A percentile compares a stretch with the other conserved stretches of the same genome.
Evolutionary conservation across 768 basidiomycete genomes (phyloP).

Genomic region (Coprinopsis sp.): DNA sequence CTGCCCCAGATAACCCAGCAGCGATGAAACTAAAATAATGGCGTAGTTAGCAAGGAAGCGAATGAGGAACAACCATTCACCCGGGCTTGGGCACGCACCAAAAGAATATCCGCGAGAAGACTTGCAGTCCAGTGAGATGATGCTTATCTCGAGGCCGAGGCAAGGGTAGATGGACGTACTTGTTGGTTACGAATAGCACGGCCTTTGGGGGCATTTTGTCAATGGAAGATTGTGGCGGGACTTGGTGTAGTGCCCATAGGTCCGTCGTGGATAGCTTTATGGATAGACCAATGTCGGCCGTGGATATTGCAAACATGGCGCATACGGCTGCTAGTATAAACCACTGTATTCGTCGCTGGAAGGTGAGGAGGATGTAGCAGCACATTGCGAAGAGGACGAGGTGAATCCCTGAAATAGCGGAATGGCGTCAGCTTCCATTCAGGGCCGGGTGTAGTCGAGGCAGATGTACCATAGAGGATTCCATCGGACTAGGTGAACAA

Average conservation of each 20-base stretch:
- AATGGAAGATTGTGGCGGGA: slow-evolving; percentile 3
- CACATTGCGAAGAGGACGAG: slow-evolving; percentile 9
- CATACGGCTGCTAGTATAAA: slow-evolving; percentile 7
- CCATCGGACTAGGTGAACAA: no score
- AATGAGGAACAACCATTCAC: not conserved
- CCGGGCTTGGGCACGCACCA: not conserved
- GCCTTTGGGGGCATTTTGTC: slow-evolving; percentile 7
- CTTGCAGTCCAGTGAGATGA: not conserved
- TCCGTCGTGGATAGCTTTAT: slow-evolving; percentile 1
- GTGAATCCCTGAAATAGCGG: slow-evolving; percentile 10
- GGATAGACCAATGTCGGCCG: slow-evolving; percentile 13
- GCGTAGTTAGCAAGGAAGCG: not conserved
- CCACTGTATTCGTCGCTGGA: slow-evolving; percentile 2
- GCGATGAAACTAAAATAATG: slow-evolving; percentile 8
- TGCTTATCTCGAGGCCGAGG: not conserved
- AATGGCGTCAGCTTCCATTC: no score
- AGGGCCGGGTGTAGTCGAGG: no score
- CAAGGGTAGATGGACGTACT: not conserved
- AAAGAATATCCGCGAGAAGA: slow-evolving; percentile 9
- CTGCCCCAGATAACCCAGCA: slow-evolving; percentile 13
- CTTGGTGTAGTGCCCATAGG: slow-evolving; percentile 2
- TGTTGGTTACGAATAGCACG: slow-evolving; percentile 10
- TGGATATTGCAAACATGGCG: slow-evolving; percentile 12
- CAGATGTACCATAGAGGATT: no score
- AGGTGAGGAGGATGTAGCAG: slow-evolving; percentile 4